Conservation (phyloP, 345 rosid genomes). For the Brassica nigra region DNA sequence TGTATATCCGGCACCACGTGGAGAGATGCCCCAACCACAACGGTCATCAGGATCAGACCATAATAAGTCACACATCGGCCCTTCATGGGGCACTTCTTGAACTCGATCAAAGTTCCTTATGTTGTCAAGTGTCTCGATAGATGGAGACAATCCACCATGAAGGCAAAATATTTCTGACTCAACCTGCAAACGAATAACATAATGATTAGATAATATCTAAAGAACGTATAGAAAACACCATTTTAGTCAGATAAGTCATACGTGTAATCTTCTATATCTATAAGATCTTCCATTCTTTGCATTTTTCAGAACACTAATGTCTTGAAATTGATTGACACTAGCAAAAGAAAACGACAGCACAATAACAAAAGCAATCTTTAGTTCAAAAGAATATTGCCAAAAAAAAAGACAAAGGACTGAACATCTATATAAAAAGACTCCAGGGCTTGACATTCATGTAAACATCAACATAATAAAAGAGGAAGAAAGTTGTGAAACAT, state of each 20-base stretch:
- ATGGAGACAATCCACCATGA: too few species aligned
- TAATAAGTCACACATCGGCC: too few species aligned
- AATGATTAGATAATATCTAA: neutral
- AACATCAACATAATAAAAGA: neutral
- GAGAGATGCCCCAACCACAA: too few species aligned
- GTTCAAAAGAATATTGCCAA: conserved; percentile 18
- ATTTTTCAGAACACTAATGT: conserved; percentile 30
- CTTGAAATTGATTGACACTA: conserved; percentile 32
- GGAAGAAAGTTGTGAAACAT: neutral
- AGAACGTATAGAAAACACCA: neutral
- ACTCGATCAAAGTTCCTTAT: too few species aligned
- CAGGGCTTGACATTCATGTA: conserved; percentile 3
- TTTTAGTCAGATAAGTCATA: conserved; percentile 23
- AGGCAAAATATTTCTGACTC: conserved; percentile 30
- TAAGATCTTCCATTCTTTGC: conserved; percentile 2
- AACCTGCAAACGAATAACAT: conserved; percentile 56
- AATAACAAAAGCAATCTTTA: conserved; percentile 15
- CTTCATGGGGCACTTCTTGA: too few species aligned
- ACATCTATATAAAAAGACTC: neutral
- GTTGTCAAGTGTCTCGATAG: too few species aligned
- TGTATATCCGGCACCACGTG: too few species aligned
- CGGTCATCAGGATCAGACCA: too few species aligned
- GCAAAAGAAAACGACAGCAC: conserved; percentile 14
- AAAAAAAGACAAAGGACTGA: neutral
- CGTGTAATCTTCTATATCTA: conserved; percentile 17